Evolutionary conservation across 129 eudicot species (phyloP), one percentile per base, ranked within the genome.

Genomic region (Lonicera japonica): DNA sequence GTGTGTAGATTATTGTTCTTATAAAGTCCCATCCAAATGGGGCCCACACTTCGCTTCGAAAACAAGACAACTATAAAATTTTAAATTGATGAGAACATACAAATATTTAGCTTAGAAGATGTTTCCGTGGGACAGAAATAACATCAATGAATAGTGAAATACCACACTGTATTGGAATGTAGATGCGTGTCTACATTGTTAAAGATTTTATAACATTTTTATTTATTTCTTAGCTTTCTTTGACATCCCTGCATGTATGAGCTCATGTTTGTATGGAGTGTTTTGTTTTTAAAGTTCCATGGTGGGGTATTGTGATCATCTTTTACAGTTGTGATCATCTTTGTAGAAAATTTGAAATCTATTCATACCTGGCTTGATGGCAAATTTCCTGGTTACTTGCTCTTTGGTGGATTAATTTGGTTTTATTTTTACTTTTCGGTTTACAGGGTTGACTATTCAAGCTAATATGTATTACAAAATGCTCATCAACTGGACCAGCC

Each of bases 401-500:
- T 66, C 51, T 21, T 38, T 55, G 21, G 50, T 25, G 25, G 51
- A 9, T 23, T 61, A 29, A 52, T 13, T 22, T 22, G 10, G n/a
- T 17, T 66, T 18, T 34, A 25, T 58, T 61, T 68, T 54, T 38
- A 47, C 24, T 24, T 22, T 56, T 25, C 15, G 24, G 34, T 5
- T 50, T 72, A 53, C 88, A 92, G 99, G 99, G 71, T 73, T 88
- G 75, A 88, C 99, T 8, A 72, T 82, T 22, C 96, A 92, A 74
- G 96, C 99, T 8, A 92, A 92, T 72, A 68, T 92, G 78, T 92
- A 92, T 52, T 80, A 87, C 72, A 85, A 87, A 73, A 76, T 80
- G 78, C 90, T 92, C 54, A 92, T 92, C 68, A 92, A 76, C 69
- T 92, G 99, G 99, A 79, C 99, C 60, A 92, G 96, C 82, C 95